Evolutionary conservation across 495 filamentous ascomycete genomes (phyloP).

Genomic region (Podospora sp.): DNA sequence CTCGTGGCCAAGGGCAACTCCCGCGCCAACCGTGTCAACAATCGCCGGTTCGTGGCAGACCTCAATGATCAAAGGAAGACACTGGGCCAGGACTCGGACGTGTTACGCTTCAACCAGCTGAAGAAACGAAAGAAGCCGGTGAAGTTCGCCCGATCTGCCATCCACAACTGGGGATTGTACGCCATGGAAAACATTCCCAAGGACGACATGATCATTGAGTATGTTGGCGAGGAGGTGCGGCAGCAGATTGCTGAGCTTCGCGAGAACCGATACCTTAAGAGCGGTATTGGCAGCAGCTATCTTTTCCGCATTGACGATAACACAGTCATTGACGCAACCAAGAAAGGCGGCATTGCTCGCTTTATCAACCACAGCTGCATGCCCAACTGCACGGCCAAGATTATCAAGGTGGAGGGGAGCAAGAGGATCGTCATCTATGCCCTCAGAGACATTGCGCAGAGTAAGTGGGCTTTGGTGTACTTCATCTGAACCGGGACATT

Average conservation of each 20-base stretch:
- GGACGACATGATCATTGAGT: conserved; percentile 99
- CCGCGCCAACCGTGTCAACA: conserved; percentile 89
- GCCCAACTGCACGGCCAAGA: conserved; percentile 98
- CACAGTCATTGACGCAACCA: conserved; percentile 96
- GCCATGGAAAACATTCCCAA: conserved; percentile 95
- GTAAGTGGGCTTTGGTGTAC: conserved; percentile 59
- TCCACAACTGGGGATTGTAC: conserved; percentile 98
- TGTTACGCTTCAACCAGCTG: conserved; percentile 95
- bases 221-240: conserved; percentile 95
- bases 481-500: conserved; percentile 9
- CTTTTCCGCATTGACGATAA: conserved; percentile 98
- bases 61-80: conserved; percentile 92
- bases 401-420: conserved; percentile 99
- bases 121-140: conserved; percentile 99
- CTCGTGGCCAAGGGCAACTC: conserved; percentile 75
- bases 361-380: conserved; percentile 99
- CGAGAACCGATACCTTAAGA: conserved; percentile 88
- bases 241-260: conserved; percentile 95
- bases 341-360: conserved; percentile 94
- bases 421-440: conserved; percentile 99
- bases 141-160: conserved; percentile 94
- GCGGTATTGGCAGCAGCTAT: conserved; percentile 95
- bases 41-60: conserved; percentile 88
- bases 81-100: conserved; percentile 81
- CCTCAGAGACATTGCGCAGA: conserved; percentile 87